These are phyloP conservation scores for Rhazya stricta DNA, from an alignment of 257 asterid genomes.

Conservation along the genomic window DNA sequence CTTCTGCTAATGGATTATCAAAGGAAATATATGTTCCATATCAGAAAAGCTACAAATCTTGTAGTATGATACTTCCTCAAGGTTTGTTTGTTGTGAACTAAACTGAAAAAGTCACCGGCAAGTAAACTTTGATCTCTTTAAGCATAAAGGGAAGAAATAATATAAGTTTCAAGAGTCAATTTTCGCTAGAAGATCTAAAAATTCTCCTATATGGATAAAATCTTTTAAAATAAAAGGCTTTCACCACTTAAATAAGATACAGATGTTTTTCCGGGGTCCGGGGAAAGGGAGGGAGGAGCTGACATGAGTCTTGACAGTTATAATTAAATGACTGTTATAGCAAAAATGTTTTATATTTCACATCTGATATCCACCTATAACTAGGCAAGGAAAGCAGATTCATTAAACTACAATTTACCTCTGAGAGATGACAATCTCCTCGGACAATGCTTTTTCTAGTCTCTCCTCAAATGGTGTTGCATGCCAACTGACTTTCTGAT, in stretches of 20 bases:
- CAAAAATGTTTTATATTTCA: neutral
- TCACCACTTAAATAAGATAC: neutral
- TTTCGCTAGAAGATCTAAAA: neutral
- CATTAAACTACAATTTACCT: slow-evolving; percentile 36
- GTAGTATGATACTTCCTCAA: neutral
- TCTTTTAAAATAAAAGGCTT: neutral
- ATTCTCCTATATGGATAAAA: neutral
- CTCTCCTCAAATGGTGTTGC: slow-evolving; percentile 97
- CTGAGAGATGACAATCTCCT: slow-evolving; percentile 57
- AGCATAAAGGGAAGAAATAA: neutral
- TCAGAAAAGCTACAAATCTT: neutral
- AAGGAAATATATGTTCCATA: neutral
- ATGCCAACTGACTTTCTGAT: slow-evolving; percentile 89
- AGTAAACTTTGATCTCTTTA: neutral
- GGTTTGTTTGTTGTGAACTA: too few species aligned
- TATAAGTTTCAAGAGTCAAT: neutral
- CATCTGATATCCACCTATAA: neutral
- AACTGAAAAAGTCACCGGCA: neutral
- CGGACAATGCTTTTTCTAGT: slow-evolving; percentile 87
- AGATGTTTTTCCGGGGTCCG: too few species aligned
- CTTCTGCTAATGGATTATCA: neutral
- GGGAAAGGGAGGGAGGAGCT: neutral
- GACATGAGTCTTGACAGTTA: neutral
- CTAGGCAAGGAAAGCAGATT: neutral
- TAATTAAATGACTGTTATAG: neutral